phyloP scores from a whole-genome alignment of 106 monocot genomes.

The Platanthera zijinensis region DNA sequence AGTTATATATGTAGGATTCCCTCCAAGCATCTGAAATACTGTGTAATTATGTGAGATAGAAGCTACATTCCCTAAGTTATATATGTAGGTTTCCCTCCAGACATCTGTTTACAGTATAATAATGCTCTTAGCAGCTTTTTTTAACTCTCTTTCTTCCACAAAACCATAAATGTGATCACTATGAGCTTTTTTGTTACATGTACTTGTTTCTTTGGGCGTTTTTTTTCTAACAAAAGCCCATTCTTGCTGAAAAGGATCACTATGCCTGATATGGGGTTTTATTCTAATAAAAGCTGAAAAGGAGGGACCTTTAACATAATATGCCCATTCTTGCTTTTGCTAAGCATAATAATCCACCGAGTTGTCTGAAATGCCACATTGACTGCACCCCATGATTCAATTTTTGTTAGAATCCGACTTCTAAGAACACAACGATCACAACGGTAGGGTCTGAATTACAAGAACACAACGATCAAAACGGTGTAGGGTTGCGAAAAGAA shows the following conservation, averaged over 20 bases:
- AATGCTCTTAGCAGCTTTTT: neutral
- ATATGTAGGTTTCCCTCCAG: too few relatives aligned
- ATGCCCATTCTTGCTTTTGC: neutral
- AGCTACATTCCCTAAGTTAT: too few relatives aligned
- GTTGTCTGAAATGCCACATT: neutral
- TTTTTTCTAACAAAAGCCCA: too few relatives aligned
- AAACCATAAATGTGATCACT: too few relatives aligned
- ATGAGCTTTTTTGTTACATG: neutral
- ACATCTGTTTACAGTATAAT: too few relatives aligned
- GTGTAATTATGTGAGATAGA: too few relatives aligned
- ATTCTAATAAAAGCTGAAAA: neutral
- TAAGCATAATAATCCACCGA: neutral
- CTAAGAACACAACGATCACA: too few relatives aligned
- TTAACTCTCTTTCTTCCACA: neutral
- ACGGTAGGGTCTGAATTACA: too few relatives aligned
- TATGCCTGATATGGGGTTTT: neutral
- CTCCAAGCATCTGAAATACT: too few relatives aligned
- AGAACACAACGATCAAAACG: too few relatives aligned
- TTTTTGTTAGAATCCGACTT: neutral
- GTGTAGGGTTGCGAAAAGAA: too few relatives aligned
- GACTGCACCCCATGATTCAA: neutral
- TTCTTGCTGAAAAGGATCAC: neutral
- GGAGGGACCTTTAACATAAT: neutral
- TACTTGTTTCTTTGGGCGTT: neutral
- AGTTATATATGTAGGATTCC: too few relatives aligned